Conservation (phyloP, 2,329 filamentous ascomycete species). For the Cladosporium sp. region DNA sequence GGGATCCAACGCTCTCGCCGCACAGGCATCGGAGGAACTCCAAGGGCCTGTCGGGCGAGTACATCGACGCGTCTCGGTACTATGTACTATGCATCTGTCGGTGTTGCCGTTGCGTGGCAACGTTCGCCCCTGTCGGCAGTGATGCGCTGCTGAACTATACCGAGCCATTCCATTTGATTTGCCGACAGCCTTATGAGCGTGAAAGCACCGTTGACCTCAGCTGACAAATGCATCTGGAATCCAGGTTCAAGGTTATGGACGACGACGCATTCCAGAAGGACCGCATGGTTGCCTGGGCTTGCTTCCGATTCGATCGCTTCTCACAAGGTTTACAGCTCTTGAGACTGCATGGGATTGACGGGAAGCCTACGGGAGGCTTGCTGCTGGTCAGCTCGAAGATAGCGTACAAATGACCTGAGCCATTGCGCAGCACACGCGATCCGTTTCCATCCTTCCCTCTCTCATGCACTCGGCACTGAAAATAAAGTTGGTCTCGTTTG, state of each 20-base stretch:
- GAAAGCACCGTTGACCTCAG: neutral
- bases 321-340: constrained; percentile 71
- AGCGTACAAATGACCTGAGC: neutral
- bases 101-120: no score
- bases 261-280: constrained; percentile 70
- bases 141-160: no score
- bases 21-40: no score
- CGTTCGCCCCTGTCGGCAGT: no score
- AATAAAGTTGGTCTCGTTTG: no score
- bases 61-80: no score
- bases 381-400: constrained; percentile 54
- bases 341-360: constrained; percentile 58
- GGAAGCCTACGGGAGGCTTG: constrained; percentile 58
- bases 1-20: neutral
- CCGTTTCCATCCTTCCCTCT: no score
- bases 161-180: no score
- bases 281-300: constrained; percentile 79
- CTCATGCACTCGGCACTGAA: no score
- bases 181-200: no score
- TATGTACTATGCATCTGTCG: no score
- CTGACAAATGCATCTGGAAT: neutral
- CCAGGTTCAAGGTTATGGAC: constrained; percentile 77
- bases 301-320: constrained; percentile 75
- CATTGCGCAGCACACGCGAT: neutral
- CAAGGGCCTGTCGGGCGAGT: no score